Conservation (phyloP, 2,329 filamentous ascomycete species). For the Aspergillus fijiensis region DNA sequence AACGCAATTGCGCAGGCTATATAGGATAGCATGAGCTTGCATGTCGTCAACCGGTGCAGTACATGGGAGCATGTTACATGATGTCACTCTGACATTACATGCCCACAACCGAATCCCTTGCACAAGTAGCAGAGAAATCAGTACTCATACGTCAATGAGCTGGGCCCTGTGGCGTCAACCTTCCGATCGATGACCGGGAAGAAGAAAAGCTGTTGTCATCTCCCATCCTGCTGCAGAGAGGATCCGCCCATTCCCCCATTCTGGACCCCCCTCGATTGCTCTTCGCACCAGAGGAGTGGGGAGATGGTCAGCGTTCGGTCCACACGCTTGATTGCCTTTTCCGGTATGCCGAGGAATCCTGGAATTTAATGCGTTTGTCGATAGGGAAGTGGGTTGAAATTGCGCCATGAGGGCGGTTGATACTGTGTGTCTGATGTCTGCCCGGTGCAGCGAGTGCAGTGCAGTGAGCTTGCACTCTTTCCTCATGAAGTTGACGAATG, state of each 20-base stretch:
- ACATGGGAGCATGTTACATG: not conserved
- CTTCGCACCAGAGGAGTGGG: not conserved
- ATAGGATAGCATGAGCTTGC: not conserved
- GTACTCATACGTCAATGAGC: conserved; percentile 13
- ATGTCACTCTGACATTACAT: conserved; percentile 15
- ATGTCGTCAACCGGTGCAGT: conserved; percentile 1
- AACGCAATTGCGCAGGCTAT: not conserved
- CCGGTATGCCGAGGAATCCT: not conserved
- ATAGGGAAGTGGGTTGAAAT: not conserved
- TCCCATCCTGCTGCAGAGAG: not conserved
- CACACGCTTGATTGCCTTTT: conserved; percentile 4
- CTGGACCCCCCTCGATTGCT: not conserved
- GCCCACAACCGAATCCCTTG: not conserved
- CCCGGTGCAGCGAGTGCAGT: too few species aligned
- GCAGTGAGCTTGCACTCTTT: not conserved
- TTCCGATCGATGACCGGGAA: not conserved
- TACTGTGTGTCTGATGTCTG: not conserved
- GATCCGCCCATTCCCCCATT: not conserved
- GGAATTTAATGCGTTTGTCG: not conserved
- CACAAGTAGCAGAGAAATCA: not conserved
- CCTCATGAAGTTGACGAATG: not conserved
- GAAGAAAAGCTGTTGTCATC: not conserved
- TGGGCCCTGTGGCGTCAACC: conserved; percentile 3
- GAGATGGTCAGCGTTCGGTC: not conserved
- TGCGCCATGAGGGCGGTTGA: not conserved